These are phyloP conservation scores for Pleurotus eryngii DNA, from an alignment of 768 basidiomycete genomes.

Conservation along the genomic window DNA sequence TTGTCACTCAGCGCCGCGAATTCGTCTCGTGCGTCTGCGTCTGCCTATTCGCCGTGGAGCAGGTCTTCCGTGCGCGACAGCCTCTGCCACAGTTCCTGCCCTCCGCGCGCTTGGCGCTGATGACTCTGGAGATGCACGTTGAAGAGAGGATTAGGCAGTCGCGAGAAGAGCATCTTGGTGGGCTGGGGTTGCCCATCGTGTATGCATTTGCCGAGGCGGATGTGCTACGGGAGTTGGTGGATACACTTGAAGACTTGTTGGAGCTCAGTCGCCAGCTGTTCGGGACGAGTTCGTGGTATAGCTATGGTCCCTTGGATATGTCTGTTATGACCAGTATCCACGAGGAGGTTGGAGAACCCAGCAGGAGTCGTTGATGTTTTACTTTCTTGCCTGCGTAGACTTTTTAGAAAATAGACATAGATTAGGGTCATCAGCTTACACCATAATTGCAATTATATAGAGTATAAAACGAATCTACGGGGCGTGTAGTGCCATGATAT, in stretches of 20 bases:
- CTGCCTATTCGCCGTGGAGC: slow-evolving; percentile 45
- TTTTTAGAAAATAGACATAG: neutral
- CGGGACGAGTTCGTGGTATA: slow-evolving; percentile 42
- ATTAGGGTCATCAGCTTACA: neutral
- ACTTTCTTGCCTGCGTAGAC: neutral
- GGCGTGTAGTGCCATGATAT: too few relatives aligned
- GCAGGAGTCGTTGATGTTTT: neutral
- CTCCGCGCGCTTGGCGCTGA: slow-evolving; percentile 38
- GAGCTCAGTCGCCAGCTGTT: slow-evolving; percentile 38
- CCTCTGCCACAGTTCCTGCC: slow-evolving; percentile 50
- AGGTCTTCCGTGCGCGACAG: slow-evolving; percentile 42
- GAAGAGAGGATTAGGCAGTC: slow-evolving; percentile 26
- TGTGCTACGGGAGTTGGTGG: slow-evolving; percentile 37
- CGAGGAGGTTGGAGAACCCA: slow-evolving; percentile 12
- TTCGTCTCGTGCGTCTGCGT: slow-evolving; percentile 46
- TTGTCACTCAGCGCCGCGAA: slow-evolving; percentile 37
- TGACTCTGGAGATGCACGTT: slow-evolving; percentile 29
- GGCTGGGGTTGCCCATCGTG: slow-evolving; percentile 33
- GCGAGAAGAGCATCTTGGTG: slow-evolving; percentile 17
- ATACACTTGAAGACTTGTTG: slow-evolving; percentile 38
- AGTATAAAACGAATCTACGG: too few relatives aligned
- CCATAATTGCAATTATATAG: neutral
- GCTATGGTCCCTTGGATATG: slow-evolving; percentile 8
- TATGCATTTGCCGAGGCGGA: slow-evolving; percentile 44
- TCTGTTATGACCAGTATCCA: slow-evolving; percentile 11